A percentile compares a stretch with the other conserved stretches of the same genome.
Evolutionary conservation across 2,329 filamentous ascomycete species (phyloP).

Genomic region (Aspergillus ochraceus): DNA sequence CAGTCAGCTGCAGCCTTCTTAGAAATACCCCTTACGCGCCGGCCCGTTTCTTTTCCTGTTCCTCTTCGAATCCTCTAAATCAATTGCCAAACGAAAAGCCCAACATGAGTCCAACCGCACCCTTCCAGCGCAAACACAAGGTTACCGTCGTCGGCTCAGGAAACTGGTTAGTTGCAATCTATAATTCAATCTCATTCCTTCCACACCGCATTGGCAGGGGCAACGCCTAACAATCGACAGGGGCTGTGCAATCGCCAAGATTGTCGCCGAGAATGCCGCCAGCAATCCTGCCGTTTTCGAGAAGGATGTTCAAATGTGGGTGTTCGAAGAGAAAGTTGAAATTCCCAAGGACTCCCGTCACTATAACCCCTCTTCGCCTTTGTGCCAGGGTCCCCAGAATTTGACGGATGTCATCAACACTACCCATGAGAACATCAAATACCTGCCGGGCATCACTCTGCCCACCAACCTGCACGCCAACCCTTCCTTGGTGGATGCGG

Average conservation of each 20-base stretch:
- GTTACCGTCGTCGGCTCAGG: slow-evolving; percentile 86
- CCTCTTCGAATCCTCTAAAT: slow-evolving; percentile 12
- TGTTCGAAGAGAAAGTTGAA: slow-evolving; percentile 87
- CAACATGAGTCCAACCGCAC: slow-evolving; percentile 35
- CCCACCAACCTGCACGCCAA: slow-evolving; percentile 65
- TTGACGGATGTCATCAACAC: slow-evolving; percentile 89
- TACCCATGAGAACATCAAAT: slow-evolving; percentile 95
- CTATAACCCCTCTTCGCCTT: slow-evolving; percentile 77
- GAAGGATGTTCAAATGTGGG: slow-evolving; percentile 95
- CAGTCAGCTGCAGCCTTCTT: slow-evolving; percentile 19
- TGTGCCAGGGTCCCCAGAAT: slow-evolving; percentile 72
- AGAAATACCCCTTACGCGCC: slow-evolving; percentile 16
- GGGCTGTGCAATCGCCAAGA: slow-evolving; percentile 97
- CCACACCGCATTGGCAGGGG: slow-evolving; percentile 61
- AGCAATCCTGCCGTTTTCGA: slow-evolving; percentile 80
- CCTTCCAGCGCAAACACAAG: slow-evolving; percentile 40
- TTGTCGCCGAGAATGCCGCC: slow-evolving; percentile 87
- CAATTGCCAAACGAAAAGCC: background rate
- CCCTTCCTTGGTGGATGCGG: slow-evolving; percentile 62
- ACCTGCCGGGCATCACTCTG: slow-evolving; percentile 83
- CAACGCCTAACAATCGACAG: slow-evolving; percentile 67
- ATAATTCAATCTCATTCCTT: slow-evolving; percentile 50
- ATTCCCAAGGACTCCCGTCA: slow-evolving; percentile 70
- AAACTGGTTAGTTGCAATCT: slow-evolving; percentile 68
- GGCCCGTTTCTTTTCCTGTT: slow-evolving; percentile 11